Conservation (phyloP, 371 early-diverging fungal species). For the Enteropsectra breve region DNA sequence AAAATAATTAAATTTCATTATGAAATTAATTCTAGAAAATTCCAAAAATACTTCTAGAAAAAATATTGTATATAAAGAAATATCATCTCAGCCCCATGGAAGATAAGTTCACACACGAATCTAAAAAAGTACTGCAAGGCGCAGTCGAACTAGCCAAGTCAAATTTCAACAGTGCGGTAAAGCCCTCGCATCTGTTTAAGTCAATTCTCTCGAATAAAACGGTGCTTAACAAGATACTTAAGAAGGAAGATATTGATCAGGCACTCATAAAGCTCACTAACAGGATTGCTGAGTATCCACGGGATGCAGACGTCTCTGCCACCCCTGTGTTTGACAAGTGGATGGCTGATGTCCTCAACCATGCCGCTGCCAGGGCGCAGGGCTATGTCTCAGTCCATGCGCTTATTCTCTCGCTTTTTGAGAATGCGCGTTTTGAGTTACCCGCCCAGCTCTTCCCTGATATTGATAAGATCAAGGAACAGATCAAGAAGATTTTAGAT, state of each 20-base stretch:
- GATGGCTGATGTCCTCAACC: slow-evolving; percentile 16
- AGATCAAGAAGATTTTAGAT: slow-evolving; percentile 9
- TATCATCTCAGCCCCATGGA: too few relatives aligned
- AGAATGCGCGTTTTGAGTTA: slow-evolving; percentile 1
- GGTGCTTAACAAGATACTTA: slow-evolving; percentile 24
- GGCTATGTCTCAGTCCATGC: slow-evolving; percentile 34
- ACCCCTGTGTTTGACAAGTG: slow-evolving; percentile 15
- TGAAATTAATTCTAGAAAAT: too few relatives aligned
- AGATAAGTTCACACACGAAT: slow-evolving; percentile 32
- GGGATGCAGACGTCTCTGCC: slow-evolving; percentile 3
- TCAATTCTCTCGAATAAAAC: slow-evolving; percentile 29
- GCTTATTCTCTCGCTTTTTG: slow-evolving; percentile 22
- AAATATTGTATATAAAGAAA: too few relatives aligned
- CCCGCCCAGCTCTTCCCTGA: slow-evolving; percentile 20
- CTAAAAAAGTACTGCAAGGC: slow-evolving; percentile 28
- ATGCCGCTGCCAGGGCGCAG: slow-evolving; percentile 10
- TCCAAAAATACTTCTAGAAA: too few relatives aligned
- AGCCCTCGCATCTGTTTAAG: slow-evolving; percentile 47
- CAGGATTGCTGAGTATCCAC: slow-evolving; percentile 31
- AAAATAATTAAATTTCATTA: too few relatives aligned
- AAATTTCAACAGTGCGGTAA: slow-evolving; percentile 35
- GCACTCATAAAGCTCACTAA: slow-evolving; percentile 14
- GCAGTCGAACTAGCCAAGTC: slow-evolving; percentile 32
- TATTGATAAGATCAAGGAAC: slow-evolving; percentile 21
- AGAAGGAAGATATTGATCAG: slow-evolving; percentile 19